phyloP scores from a whole-genome alignment of 805 yeast genomes.

The Metschnikowia matae region DNA sequence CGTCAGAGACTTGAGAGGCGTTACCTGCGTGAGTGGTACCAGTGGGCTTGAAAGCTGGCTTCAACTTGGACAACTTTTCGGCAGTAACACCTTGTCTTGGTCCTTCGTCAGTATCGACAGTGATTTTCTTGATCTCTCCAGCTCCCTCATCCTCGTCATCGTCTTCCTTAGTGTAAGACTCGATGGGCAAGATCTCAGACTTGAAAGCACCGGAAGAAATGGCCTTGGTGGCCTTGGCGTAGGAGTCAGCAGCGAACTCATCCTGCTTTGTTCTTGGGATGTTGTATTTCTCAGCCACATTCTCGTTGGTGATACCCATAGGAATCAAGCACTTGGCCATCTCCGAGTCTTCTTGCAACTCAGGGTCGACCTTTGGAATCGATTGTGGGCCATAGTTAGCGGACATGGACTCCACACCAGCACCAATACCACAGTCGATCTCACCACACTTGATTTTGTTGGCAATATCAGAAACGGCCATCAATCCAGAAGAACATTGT shows the following conservation, averaged over 20 bases:
- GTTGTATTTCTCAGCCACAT: slow-evolving; percentile 66
- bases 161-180: slow-evolving; percentile 51
- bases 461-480: slow-evolving; percentile 87
- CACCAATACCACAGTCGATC: slow-evolving; percentile 85
- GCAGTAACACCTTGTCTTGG: slow-evolving; percentile 85
- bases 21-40: slow-evolving; percentile 95
- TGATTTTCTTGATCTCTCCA: slow-evolving; percentile 36
- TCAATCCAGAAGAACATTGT: slow-evolving; percentile 92
- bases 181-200: slow-evolving; percentile 84
- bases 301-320: slow-evolving; percentile 95
- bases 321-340: slow-evolving; percentile 77
- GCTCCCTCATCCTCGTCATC: slow-evolving; percentile 52
- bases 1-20: slow-evolving; percentile 93
- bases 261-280: slow-evolving; percentile 75
- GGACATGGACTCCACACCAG: slow-evolving; percentile 96
- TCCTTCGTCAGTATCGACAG: slow-evolving; percentile 77
- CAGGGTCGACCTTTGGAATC: slow-evolving; percentile 45
- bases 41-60: slow-evolving; percentile 80
- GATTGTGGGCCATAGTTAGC: slow-evolving; percentile 79
- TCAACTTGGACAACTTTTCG: slow-evolving; percentile 65
- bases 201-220: slow-evolving; percentile 68
- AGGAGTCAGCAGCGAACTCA: slow-evolving; percentile 82
- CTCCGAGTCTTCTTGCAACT: slow-evolving; percentile 33
- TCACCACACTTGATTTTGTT: slow-evolving; percentile 84
- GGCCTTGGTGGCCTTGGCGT: slow-evolving; percentile 78